Evolutionary conservation across 495 filamentous ascomycete species (phyloP).

Genomic region (Tuber melanosporum): DNA sequence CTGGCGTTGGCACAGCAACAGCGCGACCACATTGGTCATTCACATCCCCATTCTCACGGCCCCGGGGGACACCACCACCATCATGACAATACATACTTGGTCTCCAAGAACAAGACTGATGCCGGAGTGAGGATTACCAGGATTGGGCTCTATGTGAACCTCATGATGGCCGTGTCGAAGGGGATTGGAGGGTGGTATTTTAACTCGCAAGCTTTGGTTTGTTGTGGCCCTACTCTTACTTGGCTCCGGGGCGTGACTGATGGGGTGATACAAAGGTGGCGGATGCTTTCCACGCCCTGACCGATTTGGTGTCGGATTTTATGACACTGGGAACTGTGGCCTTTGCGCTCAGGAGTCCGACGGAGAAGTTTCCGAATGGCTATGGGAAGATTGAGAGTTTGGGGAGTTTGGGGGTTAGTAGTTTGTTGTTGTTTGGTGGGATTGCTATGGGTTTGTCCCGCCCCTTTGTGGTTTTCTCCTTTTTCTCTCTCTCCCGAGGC

Average conservation of each 20-base stretch:
- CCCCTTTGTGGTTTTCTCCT: constrained; percentile 6
- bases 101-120: constrained; percentile 80
- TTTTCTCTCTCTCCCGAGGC: neutral
- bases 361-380: constrained; percentile 72
- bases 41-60: constrained; percentile 44
- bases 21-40: constrained; percentile 31
- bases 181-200: constrained; percentile 87
- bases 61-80: constrained; percentile 60
- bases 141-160: constrained; percentile 83
- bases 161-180: constrained; percentile 88
- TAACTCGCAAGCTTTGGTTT: constrained; percentile 81
- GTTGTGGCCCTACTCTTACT: constrained; percentile 3
- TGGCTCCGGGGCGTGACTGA: neutral
- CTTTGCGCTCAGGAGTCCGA: constrained; percentile 78
- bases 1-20: constrained; percentile 30
- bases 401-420: constrained; percentile 85
- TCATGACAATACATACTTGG: constrained; percentile 80
- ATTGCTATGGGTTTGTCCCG: constrained; percentile 60
- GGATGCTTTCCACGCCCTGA: constrained; percentile 89
- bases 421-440: constrained; percentile 78
- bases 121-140: constrained; percentile 92
- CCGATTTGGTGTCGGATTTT: constrained; percentile 89
- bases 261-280: constrained; percentile 46
- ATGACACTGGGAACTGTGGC: constrained; percentile 89
- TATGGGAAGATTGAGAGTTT: constrained; percentile 97